phyloP scores from a whole-genome alignment of 78 protist species.

The Bigelowiella natans region DNA sequence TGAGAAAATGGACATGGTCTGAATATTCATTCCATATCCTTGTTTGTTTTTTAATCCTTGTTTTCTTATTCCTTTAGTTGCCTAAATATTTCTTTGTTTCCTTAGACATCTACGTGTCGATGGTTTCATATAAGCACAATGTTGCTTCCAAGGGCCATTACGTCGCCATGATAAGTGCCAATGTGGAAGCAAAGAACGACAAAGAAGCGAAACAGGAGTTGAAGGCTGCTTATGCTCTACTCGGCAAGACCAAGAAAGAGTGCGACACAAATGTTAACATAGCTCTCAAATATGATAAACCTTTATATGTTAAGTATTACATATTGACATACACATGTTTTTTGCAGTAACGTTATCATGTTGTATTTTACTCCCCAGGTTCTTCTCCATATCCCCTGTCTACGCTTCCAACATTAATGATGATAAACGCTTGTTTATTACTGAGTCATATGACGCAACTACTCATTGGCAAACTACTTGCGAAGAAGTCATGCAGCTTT shows the following conservation, averaged over 20 bases:
- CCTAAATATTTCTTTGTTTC: no score
- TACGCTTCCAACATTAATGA: neutral
- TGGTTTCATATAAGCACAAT: slow-evolving; percentile 58
- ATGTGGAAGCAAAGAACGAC: slow-evolving; percentile 57
- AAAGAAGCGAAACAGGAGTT: slow-evolving; percentile 74
- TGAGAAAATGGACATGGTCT: no score
- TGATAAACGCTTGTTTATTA: slow-evolving; percentile 27
- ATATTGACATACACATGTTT: neutral
- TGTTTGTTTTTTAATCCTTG: no score
- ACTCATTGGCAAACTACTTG: slow-evolving; percentile 74
- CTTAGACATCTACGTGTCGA: slow-evolving; percentile 79
- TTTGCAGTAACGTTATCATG: neutral
- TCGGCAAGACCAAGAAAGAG: slow-evolving; percentile 55
- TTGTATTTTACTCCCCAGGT: neutral
- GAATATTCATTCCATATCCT: no score
- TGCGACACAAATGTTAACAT: neutral
- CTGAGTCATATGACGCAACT: slow-evolving; percentile 66
- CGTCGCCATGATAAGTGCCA: slow-evolving; percentile 56
- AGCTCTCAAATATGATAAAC: no score
- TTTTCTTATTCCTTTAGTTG: no score
- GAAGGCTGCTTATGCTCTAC: slow-evolving; percentile 66
- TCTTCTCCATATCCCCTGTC: neutral
- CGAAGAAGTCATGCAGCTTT: slow-evolving; percentile 61
- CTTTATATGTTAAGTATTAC: neutral
- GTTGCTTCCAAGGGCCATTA: slow-evolving; percentile 80